Evolutionary conservation across 1,139 yeast genomes (phyloP), one percentile per base, ranked within the genome.

Genomic region (Blastobotrys indianensis): DNA sequence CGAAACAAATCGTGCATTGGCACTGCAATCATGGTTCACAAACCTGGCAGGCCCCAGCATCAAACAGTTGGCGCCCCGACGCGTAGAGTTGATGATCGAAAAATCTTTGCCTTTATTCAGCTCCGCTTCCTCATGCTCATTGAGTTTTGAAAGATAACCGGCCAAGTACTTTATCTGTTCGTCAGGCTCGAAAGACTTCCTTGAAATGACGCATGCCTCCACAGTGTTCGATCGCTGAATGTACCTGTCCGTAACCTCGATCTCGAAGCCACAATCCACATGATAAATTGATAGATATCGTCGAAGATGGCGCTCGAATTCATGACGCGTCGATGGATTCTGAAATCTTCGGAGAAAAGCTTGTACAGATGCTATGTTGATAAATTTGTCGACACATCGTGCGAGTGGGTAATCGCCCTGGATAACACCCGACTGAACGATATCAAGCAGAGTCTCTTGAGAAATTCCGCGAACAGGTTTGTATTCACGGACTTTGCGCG

Each of bases 41-140:
- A 73, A 73, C 30, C 77, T 58, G 4, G 73, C 68, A 0, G 77
- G 77, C 0, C 77, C 77, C 35, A 73, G 61, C 74, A 73, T 69
- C 23, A 73, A 56, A 45, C 73, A 67, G 32, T 68, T 61, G 11
- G 58, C 57, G 5, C 62, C 63, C 32, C 61, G 53, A 3, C 69
- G 49, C 20, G 68, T 61, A 2, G 73, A 62, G 45, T 67, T 63
- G 36, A 73, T 64, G 32, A 73, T 66, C 35, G 74, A 68, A 53
- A 73, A 72, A 50, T 73, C 76, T 30, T 58, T 55, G 31, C 57
- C 58, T 28, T 56, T 46, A 33, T 60, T 58, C 16, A 63, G 46
- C 33, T 56, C 54, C 9, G 55, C 60, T 39, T 69, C 66, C 30
- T 67, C 72, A 8, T 58, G 63, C n/a, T 57, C 60, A 6, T 63